Percentiles rank a stretch among this genome's conserved stretches.
Conservation (phyloP, 2,329 filamentous ascomycete genomes). For the Rutstroemia sydowiana region DNA sequence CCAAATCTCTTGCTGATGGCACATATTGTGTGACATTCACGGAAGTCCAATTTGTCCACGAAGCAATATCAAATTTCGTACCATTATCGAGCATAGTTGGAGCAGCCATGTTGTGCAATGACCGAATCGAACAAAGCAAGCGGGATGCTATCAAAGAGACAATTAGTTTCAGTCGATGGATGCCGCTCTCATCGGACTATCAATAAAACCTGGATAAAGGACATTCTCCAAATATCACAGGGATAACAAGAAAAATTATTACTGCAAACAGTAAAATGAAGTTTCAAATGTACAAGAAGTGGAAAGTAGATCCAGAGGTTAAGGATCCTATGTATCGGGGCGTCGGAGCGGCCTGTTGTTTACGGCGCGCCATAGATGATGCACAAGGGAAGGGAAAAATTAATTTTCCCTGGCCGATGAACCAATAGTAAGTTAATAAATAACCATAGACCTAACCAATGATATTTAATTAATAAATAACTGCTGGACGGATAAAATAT, state of each 20-base stretch:
- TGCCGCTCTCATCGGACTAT: constrained; percentile 6
- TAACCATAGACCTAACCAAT: no score
- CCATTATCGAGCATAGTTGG: constrained; percentile 17
- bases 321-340: neutral
- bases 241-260: neutral
- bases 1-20: constrained; percentile 60
- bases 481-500: no score
- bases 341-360: no score
- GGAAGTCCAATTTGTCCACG: constrained; percentile 44
- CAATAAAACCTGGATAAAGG: constrained; percentile 5
- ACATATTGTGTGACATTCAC: constrained; percentile 50
- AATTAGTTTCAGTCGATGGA: neutral
- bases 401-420: no score
- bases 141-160: constrained; percentile 7
- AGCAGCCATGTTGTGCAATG: constrained; percentile 18
- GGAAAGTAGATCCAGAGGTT: neutral
- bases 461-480: no score
- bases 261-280: neutral
- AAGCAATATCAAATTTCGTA: constrained; percentile 39
- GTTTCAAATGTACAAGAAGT: constrained; percentile 1
- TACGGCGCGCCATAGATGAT: no score
- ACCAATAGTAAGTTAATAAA: no score
- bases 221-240: constrained; percentile 1
- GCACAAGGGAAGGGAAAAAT: no score
- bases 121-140: neutral